Conservation (phyloP, 2,329 filamentous ascomycete species). For the Trichoderma guizhouense region DNA sequence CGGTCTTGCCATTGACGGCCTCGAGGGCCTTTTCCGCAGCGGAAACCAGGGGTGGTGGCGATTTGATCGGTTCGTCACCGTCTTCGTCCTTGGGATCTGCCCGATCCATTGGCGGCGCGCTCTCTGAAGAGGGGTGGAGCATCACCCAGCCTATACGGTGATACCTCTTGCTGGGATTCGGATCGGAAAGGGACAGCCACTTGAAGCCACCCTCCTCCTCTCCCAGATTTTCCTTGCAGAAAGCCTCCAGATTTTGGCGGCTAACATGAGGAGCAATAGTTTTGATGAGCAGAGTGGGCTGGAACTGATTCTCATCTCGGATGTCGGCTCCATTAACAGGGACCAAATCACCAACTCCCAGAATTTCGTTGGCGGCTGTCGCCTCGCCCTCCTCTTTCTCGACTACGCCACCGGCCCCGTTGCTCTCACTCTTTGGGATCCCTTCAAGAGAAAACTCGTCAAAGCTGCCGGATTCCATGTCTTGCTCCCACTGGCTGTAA, state of each 20-base stretch:
- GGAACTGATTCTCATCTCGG: slow-evolving; percentile 80
- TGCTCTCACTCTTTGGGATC: slow-evolving; percentile 88
- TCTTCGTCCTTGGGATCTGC: slow-evolving; percentile 71
- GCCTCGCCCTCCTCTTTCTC: slow-evolving; percentile 97
- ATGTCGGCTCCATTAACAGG: slow-evolving; percentile 81
- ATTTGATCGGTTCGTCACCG: slow-evolving; percentile 54
- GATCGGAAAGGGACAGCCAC: slow-evolving; percentile 93
- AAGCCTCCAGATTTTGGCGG: slow-evolving; percentile 85
- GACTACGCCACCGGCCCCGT: slow-evolving; percentile 76
- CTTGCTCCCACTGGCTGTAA: slow-evolving; percentile 85
- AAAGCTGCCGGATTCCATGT: slow-evolving; percentile 79
- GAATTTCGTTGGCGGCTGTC: slow-evolving; percentile 83
- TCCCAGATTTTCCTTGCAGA: slow-evolving; percentile 90
- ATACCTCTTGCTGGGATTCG: slow-evolving; percentile 94
- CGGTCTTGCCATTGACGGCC: slow-evolving; percentile 95
- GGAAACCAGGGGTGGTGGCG: slow-evolving; percentile 46
- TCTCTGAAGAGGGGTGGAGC: slow-evolving; percentile 75
- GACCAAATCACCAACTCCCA: slow-evolving; percentile 87
- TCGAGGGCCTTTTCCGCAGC: slow-evolving; percentile 85
- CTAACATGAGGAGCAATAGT: slow-evolving; percentile 96
- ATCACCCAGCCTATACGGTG: slow-evolving; percentile 99
- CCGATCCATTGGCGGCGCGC: slow-evolving; percentile 61
- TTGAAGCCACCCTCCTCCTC: slow-evolving; percentile 90
- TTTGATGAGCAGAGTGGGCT: slow-evolving; percentile 94
- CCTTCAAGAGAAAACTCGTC: slow-evolving; percentile 94